Percentiles rank a stretch among this genome's conserved stretches.
Conservation (phyloP, 2,329 filamentous ascomycete species). For the Ceratocystiopsis sp. region DNA sequence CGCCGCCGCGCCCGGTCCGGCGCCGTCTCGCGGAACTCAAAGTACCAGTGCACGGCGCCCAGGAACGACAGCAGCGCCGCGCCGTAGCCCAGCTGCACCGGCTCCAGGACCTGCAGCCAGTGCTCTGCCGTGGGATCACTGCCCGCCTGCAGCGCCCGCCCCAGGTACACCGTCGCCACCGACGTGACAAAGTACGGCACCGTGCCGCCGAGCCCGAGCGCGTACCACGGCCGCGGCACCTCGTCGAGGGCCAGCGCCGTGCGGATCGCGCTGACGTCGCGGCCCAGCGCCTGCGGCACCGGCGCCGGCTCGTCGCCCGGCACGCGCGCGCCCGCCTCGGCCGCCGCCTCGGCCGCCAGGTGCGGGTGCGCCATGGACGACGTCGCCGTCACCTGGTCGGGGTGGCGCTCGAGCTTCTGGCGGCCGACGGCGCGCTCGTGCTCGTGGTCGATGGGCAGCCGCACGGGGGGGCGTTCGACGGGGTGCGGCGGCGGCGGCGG, state of each 20-base stretch:
- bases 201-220: conserved; percentile 59
- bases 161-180: conserved; percentile 61
- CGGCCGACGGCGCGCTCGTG: no score
- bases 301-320: no score
- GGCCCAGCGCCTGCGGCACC: no score
- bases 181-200: conserved; percentile 78
- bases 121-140: conserved; percentile 54
- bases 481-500: no score
- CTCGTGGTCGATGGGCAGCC: no score
- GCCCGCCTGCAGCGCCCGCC: conserved; percentile 73
- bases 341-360: no score
- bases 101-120: conserved; percentile 60
- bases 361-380: no score
- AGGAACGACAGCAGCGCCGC: conserved; percentile 89
- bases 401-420: no score
- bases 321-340: no score
- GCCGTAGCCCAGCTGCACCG: conserved; percentile 79
- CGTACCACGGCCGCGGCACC: conserved; percentile 51
- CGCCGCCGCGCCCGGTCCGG: no score
- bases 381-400: no score
- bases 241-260: conserved; percentile 48
- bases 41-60: conserved; percentile 84
- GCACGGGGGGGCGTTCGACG: no score
- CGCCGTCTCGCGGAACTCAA: conserved; percentile 14
- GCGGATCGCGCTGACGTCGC: conserved; percentile 35